These are phyloP conservation scores for Rhizomucor miehei DNA, from an alignment of 371 early-diverging fungal species.

Conservation along the genomic window DNA sequence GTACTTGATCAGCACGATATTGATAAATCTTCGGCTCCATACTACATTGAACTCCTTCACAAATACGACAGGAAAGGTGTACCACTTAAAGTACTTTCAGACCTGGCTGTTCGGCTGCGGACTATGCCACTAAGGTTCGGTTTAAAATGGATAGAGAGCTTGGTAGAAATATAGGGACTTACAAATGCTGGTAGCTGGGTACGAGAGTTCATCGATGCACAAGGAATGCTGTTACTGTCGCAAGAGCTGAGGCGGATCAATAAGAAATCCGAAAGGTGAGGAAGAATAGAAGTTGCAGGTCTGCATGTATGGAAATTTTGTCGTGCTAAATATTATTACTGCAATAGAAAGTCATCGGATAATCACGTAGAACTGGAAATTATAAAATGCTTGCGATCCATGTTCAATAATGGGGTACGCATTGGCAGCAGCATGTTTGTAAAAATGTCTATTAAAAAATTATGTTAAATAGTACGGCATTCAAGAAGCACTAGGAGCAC, in stretches of 20 bases:
- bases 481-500: slow-evolving; percentile 24
- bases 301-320: too few relatives aligned
- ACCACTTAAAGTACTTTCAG: slow-evolving; percentile 42
- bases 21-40: slow-evolving; percentile 48
- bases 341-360: slow-evolving; percentile 22
- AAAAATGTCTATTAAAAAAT: background rate
- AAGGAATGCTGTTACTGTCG: slow-evolving; percentile 64
- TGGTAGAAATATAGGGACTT: background rate
- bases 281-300: background rate
- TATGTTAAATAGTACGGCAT: slow-evolving; percentile 21
- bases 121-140: slow-evolving; percentile 64
- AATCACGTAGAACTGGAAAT: slow-evolving; percentile 70
- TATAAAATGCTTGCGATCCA: slow-evolving; percentile 66
- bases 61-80: slow-evolving; percentile 37
- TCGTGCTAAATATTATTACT: too few relatives aligned
- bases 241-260: slow-evolving; percentile 59
- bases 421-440: background rate
- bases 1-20: slow-evolving; percentile 9
- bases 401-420: slow-evolving; percentile 59
- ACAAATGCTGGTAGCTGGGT: slow-evolving; percentile 36
- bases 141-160: slow-evolving; percentile 15
- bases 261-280: slow-evolving; percentile 37
- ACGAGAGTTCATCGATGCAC: slow-evolving; percentile 64
- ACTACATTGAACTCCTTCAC: slow-evolving; percentile 40
- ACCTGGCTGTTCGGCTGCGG: slow-evolving; percentile 48